These are phyloP conservation scores for Chalciporus piperatus DNA, from an alignment of 768 basidiomycete genomes.

Conservation along the genomic window DNA sequence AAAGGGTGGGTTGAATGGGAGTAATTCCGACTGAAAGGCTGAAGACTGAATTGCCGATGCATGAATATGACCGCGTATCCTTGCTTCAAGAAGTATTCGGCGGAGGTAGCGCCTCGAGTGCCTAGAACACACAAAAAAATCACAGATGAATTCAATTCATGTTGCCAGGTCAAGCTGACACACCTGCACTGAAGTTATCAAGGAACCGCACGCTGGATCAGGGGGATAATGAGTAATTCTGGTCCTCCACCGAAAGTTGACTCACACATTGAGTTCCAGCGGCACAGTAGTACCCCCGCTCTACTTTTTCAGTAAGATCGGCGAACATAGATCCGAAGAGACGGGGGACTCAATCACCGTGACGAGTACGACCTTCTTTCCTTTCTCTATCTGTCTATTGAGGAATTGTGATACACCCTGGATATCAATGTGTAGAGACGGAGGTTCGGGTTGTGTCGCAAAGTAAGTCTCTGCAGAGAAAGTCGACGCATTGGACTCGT, in stretches of 20 bases:
- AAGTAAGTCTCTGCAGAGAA: conserved; percentile 94
- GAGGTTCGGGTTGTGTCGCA: conserved; percentile 78
- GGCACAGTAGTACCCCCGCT: conserved; percentile 99
- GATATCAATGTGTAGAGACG: conserved; percentile 66
- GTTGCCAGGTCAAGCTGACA: conserved; percentile 19
- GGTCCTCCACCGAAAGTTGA: conserved; percentile 15
- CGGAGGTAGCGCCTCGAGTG: conserved; percentile 95
- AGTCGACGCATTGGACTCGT: conserved; percentile 13
- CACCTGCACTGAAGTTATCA: conserved; percentile 97
- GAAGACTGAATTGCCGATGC: conserved; percentile 95
- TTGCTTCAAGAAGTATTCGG: conserved; percentile 93
- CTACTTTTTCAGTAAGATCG: conserved; percentile 40
- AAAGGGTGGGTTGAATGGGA: conserved; percentile 98
- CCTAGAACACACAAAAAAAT: conserved; percentile 47
- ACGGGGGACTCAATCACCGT: conserved; percentile 59
- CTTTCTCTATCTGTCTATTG: conserved; percentile 55
- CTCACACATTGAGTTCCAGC: conserved; percentile 98
- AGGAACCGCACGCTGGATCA: conserved; percentile 86
- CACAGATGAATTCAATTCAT: background rate
- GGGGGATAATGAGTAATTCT: conserved; percentile 19
- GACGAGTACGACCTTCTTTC: conserved; percentile 84
- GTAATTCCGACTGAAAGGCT: conserved; percentile 97
- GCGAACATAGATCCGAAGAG: conserved; percentile 2
- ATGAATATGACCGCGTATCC: conserved; percentile 99
- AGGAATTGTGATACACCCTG: conserved; percentile 67